Conservation (phyloP, 2,329 filamentous ascomycete species). For the Podosphaera xanthii region DNA sequence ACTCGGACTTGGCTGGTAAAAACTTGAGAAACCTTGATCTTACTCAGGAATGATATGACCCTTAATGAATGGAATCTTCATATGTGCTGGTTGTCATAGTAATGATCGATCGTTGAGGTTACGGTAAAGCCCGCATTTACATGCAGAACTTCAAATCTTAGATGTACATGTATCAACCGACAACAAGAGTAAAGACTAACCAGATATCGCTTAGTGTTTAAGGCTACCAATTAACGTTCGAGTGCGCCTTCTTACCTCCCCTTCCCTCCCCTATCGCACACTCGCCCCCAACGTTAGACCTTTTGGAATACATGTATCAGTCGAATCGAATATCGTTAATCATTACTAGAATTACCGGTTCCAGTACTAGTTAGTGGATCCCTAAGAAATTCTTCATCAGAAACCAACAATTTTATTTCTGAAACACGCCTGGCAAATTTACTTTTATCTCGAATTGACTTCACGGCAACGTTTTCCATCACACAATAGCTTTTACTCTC, state of each 20-base stretch:
- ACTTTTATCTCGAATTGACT: background rate
- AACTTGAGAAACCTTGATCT: background rate
- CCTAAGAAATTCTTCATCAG: background rate
- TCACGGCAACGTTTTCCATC: background rate
- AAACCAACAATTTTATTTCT: background rate
- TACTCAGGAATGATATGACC: background rate
- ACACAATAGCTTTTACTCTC: background rate
- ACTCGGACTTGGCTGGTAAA: background rate
- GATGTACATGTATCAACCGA: background rate
- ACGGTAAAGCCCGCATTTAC: no score
- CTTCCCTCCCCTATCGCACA: background rate
- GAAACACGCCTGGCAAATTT: background rate
- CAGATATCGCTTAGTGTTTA: background rate
- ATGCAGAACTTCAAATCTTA: background rate
- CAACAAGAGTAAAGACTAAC: background rate
- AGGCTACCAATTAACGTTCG: background rate
- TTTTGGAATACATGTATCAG: no score
- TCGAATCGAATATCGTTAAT: no score
- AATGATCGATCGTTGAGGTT: no score
- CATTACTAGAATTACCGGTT: background rate
- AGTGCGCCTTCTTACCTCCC: background rate
- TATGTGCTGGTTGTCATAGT: background rate
- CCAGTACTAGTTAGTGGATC: background rate
- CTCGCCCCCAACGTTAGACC: background rate
- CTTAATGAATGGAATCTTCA: background rate